Evolutionary conservation across 2,329 filamentous ascomycete species (phyloP), one percentile per base, ranked within the genome.

Genomic region (Bipolaris oryzae): DNA sequence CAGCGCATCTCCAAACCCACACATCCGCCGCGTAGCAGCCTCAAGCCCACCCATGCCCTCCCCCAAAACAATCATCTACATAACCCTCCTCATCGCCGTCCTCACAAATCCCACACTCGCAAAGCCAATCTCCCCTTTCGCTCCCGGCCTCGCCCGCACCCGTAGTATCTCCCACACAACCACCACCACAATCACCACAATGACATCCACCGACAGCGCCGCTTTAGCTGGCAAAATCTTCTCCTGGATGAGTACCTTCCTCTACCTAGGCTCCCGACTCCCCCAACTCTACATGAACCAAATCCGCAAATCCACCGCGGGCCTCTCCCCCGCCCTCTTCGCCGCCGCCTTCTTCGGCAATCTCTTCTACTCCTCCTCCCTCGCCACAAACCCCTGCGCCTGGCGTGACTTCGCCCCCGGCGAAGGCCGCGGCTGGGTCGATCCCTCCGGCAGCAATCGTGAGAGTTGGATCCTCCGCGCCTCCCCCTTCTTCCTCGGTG

Each of bases 251-350:
- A 75, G 74, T 33, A 78, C 79, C 5, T 71, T 77, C 37, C 70
- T 77, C 41, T 78, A 76, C 62, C 75, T 77, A 4, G 72, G 73
- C 51, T 71, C 71, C 10, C 70, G 74, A 16, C 64, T 73, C 53
- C 87, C 87, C 0, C 87, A 89, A 68, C 80, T 89, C 35, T 84
- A 86, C 77, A 87, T 88, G 67, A 89, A 89, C 74, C 84, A 85
- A 69, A 66, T 77, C 48, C 84, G 86, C 46, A 84, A 84, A 67
- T 87, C 85, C 41, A 89, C 87, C 10, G 80, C 86, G 1, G 87
- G 87, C 3, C 81, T 89, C 7, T 85, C 82, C 0, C 85, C 86
- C 0, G 75, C 84, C 0, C 81, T 89, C 46, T 89, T 89, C 76
- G 77, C 84, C 37, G 87, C 87, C 5, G 87, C 87, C 3, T 89